Conservation (phyloP, 495 filamentous ascomycete species). For the Collariella sp. region DNA sequence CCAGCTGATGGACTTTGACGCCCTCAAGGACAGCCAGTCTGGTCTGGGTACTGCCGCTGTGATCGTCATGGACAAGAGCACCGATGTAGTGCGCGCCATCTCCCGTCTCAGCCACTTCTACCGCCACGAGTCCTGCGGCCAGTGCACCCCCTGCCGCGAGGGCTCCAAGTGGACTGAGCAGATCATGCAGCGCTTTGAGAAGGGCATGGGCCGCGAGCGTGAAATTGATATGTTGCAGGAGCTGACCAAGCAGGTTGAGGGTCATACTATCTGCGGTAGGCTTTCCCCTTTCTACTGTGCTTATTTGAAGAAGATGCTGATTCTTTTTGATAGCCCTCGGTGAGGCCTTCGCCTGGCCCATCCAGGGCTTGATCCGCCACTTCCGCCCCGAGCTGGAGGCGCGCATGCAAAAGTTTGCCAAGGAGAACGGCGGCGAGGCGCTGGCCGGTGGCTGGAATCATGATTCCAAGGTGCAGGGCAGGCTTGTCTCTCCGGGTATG, state of each 20-base stretch:
- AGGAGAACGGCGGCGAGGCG: constrained; percentile 57
- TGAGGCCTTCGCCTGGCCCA: constrained; percentile 96
- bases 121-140: constrained; percentile 94
- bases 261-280: constrained; percentile 92
- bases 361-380: constrained; percentile 95
- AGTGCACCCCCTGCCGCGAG: constrained; percentile 97
- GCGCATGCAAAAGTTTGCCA: constrained; percentile 66
- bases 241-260: constrained; percentile 97
- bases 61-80: constrained; percentile 97
- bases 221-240: constrained; percentile 99
- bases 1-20: constrained; percentile 98
- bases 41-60: constrained; percentile 97
- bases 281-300: constrained; percentile 8
- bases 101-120: constrained; percentile 91
- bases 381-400: constrained; percentile 93
- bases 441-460: constrained; percentile 85
- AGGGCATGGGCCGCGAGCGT: constrained; percentile 72
- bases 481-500: constrained; percentile 81
- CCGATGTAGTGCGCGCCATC: constrained; percentile 91
- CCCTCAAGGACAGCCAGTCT: constrained; percentile 91
- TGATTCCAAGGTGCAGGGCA: constrained; percentile 64
- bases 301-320: background rate
- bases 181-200: constrained; percentile 95
- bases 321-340: constrained; percentile 54
- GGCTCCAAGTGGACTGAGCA: constrained; percentile 97